phyloP scores from a whole-genome alignment of 2,329 filamentous ascomycete genomes.

The Diaporthe ilicicola region DNA sequence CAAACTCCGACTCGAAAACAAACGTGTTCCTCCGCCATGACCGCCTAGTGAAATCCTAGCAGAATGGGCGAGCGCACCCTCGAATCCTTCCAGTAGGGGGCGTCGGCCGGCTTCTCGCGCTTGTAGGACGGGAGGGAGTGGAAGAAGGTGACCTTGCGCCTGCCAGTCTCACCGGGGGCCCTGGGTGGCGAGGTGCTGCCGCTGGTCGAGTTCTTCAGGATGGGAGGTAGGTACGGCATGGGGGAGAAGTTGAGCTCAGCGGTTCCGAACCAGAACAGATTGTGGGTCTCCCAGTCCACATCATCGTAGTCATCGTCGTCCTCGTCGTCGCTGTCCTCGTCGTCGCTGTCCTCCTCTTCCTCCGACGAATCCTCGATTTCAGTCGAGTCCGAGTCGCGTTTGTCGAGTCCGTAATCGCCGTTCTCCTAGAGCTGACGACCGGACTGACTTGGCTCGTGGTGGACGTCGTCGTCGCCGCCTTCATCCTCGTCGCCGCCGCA shows the following conservation, averaged over 20 bases:
- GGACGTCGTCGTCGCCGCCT: background rate
- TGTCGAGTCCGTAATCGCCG: background rate
- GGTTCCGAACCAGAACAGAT: slow-evolving; percentile 10
- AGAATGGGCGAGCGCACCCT: background rate
- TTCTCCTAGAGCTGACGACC: background rate
- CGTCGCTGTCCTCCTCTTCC: background rate
- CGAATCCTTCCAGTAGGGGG: background rate
- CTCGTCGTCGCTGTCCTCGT: background rate
- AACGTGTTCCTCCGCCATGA: no score
- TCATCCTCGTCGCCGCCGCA: background rate
- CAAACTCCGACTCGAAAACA: background rate
- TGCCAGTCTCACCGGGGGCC: no score
- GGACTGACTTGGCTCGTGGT: background rate
- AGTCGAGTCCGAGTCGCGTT: background rate
- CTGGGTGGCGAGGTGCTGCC: background rate
- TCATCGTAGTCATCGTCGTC: slow-evolving; percentile 2
- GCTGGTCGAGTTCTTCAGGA: background rate
- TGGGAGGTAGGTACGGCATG: background rate
- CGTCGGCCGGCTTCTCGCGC: background rate
- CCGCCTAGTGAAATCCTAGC: background rate
- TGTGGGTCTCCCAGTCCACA: slow-evolving; percentile 12
- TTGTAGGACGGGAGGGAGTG: background rate
- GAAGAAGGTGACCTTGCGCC: background rate
- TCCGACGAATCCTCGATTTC: background rate
- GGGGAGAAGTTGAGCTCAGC: background rate